Evolutionary conservation across 1,284 basidiomycete species (phyloP), one percentile per base, ranked within the genome.

Genomic region (Heliocybe sulcata): DNA sequence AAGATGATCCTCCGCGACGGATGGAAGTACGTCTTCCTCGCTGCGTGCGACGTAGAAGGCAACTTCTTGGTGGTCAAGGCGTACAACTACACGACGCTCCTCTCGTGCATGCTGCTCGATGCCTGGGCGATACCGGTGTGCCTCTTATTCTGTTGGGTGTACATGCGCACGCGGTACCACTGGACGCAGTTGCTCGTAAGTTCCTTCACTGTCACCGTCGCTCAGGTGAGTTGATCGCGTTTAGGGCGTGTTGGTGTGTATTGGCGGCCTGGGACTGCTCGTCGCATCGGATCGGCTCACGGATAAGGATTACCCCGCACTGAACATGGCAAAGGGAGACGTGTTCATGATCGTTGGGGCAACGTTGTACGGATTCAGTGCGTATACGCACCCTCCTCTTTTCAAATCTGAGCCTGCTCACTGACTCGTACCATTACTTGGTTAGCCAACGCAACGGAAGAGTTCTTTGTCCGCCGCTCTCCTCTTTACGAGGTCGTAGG

Each of bases 61-160:
- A 93, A 94, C 66, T 94, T 89, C 65, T 68, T 90, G 53, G 91
- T 89, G 45, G 82, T 94, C 55, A 90, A 89, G 67, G 90, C 92
- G 10, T 94, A 90, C 67, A 78, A 89, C 69, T 93, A 90, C 72
- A 94, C 92, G 38, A 89, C 90, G 57, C 71, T 94, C 1, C 72
- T 94, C 35, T 92, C 90, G 0, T 91, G 88, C 69, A 90, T 92
- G 87, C 77, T 94, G 14, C 82, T 94, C 53, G 88, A 92, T 64
- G 86, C 90, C 80, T 92, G 89, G 90, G 91, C 91, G 0, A 93
- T 91, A 61, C 92, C 92, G 19, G 80, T 89, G 3, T 93, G 91
- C 67, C 72, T 93, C 65, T 78, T 90, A 69, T 83, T 92, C 69
- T 83, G 82, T 48, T 93, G 85, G 81, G 57, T 94, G 9, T 92